phyloP scores from a whole-genome alignment of 306 rosid species.

The Prosopis cineraria region DNA sequence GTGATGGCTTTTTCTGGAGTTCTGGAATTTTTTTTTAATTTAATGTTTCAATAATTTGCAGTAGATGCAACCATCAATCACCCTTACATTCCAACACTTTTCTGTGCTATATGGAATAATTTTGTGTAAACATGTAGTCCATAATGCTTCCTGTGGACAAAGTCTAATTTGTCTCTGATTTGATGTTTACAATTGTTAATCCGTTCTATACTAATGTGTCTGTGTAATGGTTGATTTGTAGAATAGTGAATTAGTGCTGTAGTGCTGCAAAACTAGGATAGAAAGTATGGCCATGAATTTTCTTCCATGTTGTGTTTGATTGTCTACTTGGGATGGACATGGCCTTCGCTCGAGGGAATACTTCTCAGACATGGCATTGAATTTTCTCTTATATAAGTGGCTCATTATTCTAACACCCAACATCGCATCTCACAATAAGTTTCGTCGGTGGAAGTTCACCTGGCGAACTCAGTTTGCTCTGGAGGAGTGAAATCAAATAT shows the following conservation, averaged over 20 bases:
- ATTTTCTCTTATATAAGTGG: neutral
- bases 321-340: neutral
- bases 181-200: neutral
- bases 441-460: neutral
- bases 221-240: neutral
- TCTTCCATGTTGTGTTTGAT: neutral
- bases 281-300: neutral
- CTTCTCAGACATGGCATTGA: neutral
- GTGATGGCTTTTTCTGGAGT: neutral
- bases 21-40: neutral
- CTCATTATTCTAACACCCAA: neutral
- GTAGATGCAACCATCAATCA: too few relatives aligned
- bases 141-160: neutral
- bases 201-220: neutral
- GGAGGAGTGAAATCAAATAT: neutral
- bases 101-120: neutral
- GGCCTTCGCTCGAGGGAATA: neutral
- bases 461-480: neutral
- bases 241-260: neutral
- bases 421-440: neutral
- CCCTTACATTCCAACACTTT: too few relatives aligned
- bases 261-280: conserved; percentile 1
- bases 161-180: neutral
- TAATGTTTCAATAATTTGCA: neutral
- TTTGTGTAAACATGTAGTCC: neutral